These are phyloP conservation scores for Rutstroemia sp. DNA, from an alignment of 2,329 filamentous ascomycete genomes.

Conservation along the genomic window DNA sequence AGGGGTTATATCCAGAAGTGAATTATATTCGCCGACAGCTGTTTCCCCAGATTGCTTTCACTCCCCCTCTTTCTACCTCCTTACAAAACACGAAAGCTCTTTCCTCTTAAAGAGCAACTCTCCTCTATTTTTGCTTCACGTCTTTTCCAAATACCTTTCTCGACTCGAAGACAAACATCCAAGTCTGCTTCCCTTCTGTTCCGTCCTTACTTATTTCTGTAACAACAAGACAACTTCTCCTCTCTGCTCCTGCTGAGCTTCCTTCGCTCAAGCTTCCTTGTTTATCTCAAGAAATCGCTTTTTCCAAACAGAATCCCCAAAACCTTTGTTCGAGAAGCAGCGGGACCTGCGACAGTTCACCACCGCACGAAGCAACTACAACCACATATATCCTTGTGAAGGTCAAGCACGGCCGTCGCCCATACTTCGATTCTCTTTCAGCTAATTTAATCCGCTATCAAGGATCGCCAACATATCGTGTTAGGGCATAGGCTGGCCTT, in stretches of 20 bases:
- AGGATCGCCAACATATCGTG: too few species aligned
- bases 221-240: background rate
- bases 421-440: too few species aligned
- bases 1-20: background rate
- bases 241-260: background rate
- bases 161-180: background rate
- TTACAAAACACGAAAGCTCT: background rate
- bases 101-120: background rate
- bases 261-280: background rate
- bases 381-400: too few species aligned
- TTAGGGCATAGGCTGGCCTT: too few species aligned
- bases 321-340: background rate
- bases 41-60: background rate
- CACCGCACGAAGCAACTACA: too few species aligned
- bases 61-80: background rate
- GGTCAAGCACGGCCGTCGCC: too few species aligned
- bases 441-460: too few species aligned
- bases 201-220: constrained; percentile 2
- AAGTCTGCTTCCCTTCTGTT: background rate
- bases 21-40: background rate
- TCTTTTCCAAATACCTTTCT: background rate
- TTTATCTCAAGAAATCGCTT: background rate
- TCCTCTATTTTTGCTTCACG: background rate
- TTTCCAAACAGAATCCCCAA: background rate
- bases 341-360: too few species aligned